Conservation (phyloP, 148 eudicot genomes). For the Nepenthes gracilis region DNA sequence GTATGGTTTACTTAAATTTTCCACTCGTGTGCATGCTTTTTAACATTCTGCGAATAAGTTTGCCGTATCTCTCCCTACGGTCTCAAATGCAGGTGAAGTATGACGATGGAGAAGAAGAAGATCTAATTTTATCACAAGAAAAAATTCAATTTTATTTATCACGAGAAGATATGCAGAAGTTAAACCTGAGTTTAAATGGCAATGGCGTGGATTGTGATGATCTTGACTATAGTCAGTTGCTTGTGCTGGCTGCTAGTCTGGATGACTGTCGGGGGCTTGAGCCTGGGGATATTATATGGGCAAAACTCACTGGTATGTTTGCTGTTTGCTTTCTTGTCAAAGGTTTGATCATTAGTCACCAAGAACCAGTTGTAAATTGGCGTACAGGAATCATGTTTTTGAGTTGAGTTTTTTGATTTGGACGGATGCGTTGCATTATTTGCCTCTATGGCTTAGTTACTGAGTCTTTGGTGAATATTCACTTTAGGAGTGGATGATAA, state of each 20-base stretch:
- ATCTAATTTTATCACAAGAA: conserved; percentile 49
- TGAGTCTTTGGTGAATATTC: too few species aligned
- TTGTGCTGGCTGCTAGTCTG: conserved; percentile 81
- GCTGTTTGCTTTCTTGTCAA: neutral
- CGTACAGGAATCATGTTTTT: too few species aligned
- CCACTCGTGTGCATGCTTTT: conserved; percentile 1
- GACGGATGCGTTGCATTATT: too few species aligned
- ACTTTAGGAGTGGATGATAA: too few species aligned
- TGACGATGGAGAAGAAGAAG: conserved; percentile 74
- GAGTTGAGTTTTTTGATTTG: too few species aligned
- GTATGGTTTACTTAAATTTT: conserved; percentile 21
- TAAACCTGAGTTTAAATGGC: conserved; percentile 35
- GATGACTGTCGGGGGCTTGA: conserved; percentile 78
- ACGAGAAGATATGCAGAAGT: conserved; percentile 45
- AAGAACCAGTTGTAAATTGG: too few species aligned
- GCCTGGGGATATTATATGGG: conserved; percentile 92
- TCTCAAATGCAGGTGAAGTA: conserved; percentile 46
- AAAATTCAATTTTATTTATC: conserved; percentile 54
- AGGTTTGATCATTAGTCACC: neutral
- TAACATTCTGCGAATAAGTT: neutral
- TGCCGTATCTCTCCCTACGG: neutral
- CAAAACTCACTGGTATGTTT: conserved; percentile 73
- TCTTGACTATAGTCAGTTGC: conserved; percentile 61
- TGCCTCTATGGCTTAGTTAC: too few species aligned
- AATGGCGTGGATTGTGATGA: conserved; percentile 37